These are phyloP conservation scores for Rhododendron mucronatum DNA, from an alignment of 148 eudicot genomes.

Conservation along the genomic window DNA sequence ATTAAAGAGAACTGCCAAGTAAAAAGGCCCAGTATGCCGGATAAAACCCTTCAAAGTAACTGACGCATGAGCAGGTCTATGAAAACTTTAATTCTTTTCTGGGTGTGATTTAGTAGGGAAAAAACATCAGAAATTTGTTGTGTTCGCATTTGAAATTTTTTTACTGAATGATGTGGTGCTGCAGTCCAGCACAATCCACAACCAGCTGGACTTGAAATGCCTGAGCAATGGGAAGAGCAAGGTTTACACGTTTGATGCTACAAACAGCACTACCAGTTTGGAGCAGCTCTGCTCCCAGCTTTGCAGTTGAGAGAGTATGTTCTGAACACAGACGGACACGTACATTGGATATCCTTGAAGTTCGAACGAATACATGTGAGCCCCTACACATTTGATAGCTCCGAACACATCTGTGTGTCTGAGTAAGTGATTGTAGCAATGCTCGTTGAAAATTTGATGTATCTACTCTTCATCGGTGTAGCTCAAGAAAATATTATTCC, in stretches of 20 bases:
- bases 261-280: conserved; percentile 19
- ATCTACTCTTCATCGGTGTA: background rate
- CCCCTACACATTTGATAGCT: background rate
- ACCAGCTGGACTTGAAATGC: conserved; percentile 51
- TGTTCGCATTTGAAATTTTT: background rate
- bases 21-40: background rate
- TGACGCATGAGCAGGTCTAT: background rate
- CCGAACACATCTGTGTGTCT: background rate
- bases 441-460: background rate
- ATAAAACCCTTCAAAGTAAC: background rate
- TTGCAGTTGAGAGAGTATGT: conserved; percentile 24
- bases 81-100: background rate
- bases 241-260: conserved; percentile 23
- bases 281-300: conserved; percentile 52
- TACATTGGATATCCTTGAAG: background rate
- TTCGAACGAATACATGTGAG: background rate
- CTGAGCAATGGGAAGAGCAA: conserved; percentile 41
- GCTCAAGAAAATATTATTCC: background rate
- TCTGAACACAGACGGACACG: background rate
- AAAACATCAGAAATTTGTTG: background rate
- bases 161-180: background rate
- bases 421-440: background rate
- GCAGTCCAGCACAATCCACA: conserved; percentile 38
- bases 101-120: background rate
- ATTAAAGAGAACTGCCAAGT: background rate